Percentiles rank a stretch among this genome's conserved stretches.
phyloP scores from a whole-genome alignment of 148 eudicot species.

The Fallopia convolvulus region DNA sequence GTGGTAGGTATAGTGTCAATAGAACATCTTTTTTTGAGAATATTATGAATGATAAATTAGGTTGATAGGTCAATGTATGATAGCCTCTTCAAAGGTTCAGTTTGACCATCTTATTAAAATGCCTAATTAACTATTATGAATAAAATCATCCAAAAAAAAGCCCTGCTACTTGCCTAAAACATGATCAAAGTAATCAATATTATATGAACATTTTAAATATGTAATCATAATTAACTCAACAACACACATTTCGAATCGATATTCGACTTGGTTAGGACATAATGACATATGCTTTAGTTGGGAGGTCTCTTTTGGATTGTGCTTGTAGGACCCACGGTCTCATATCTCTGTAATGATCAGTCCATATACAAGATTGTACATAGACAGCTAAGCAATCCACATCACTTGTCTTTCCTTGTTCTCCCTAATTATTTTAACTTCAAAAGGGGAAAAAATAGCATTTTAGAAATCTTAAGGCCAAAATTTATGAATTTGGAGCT shows the following conservation, averaged over 20 bases:
- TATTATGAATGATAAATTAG: neutral
- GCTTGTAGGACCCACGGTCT: neutral
- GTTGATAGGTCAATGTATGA: neutral
- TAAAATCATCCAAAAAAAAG: too few relatives aligned
- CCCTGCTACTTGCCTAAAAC: too few relatives aligned
- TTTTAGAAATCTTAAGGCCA: too few relatives aligned
- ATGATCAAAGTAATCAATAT: too few relatives aligned
- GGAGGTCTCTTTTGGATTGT: conserved; percentile 2
- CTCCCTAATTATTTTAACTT: neutral
- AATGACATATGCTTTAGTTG: neutral
- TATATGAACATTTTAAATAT: too few relatives aligned
- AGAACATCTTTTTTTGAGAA: neutral
- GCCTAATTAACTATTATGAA: too few relatives aligned
- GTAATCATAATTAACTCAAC: too few relatives aligned
- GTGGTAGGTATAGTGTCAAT: neutral
- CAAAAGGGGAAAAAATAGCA: too few relatives aligned
- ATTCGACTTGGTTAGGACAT: conserved; percentile 1
- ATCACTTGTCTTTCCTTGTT: neutral
- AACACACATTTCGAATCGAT: neutral
- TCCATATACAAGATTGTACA: neutral
- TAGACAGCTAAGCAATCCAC: conserved; percentile 4
- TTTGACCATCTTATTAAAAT: neutral
- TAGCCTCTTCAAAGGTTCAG: neutral
- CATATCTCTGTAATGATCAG: neutral
- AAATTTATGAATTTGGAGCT: too few relatives aligned